A percentile compares a stretch with the other conserved stretches of the same genome.
Conservation (phyloP, 2,329 filamentous ascomycete species). For the Stemphylium vesicarium region DNA sequence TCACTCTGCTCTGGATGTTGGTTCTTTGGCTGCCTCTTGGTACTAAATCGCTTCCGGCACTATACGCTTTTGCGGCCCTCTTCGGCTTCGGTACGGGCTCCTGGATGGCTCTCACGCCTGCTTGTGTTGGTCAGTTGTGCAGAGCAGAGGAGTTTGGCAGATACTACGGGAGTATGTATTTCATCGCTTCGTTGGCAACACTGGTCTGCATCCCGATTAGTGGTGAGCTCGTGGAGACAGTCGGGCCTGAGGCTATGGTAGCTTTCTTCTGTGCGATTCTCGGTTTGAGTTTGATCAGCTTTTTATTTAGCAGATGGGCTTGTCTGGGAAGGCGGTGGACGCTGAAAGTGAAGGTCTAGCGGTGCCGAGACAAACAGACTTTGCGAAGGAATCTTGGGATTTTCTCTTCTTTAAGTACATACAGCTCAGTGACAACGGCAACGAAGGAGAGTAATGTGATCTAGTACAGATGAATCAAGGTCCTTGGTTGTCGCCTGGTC, state of each 20-base stretch:
- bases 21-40: conserved; percentile 45
- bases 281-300: conserved; percentile 38
- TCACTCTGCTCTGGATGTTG: conserved; percentile 47
- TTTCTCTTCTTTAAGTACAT: no score
- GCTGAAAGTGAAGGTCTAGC: conserved; percentile 29
- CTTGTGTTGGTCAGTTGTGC: conserved; percentile 58
- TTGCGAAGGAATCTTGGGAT: not conserved
- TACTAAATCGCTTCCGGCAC: conserved; percentile 34
- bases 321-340: conserved; percentile 43
- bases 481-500: no score
- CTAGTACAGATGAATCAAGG: no score
- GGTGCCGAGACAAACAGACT: not conserved
- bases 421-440: no score
- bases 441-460: no score
- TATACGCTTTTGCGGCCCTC: conserved; percentile 51
- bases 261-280: conserved; percentile 44
- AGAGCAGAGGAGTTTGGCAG: conserved; percentile 56
- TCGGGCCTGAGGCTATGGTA: conserved; percentile 43
- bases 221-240: conserved; percentile 44
- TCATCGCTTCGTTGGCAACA: conserved; percentile 45
- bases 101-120: conserved; percentile 54
- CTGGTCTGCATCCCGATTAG: conserved; percentile 46
- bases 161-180: conserved; percentile 58
- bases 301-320: conserved; percentile 46
- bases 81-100: conserved; percentile 58